Base-by-base conservation (phyloP, 73 alveolate genomes). In the Paraurostyla sp. region DNA sequence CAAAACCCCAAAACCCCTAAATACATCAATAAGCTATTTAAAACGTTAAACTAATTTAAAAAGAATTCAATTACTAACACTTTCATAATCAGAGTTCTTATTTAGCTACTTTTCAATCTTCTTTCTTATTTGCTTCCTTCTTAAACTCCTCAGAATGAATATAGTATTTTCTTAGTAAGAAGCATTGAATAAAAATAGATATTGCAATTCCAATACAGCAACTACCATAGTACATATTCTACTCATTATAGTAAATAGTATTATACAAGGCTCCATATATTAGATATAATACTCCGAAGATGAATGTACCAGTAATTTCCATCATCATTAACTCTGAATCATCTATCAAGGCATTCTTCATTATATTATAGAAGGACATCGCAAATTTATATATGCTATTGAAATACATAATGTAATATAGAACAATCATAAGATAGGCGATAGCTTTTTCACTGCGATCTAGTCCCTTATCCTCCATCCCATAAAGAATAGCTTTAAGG, bases 111-210 rank as follows among this genome's bases (percentile, higher is more conserved):
- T n/a, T n/a, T n/a, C n/a, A n/a, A n/a, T n/a, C n/a, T n/a, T n/a
- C n/a, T n/a, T n/a, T n/a, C n/a, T n/a, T n/a, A n/a, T n/a, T n/a
- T n/a, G n/a, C n/a, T n/a, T n/a, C n/a, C n/a, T n/a, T n/a, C n/a
- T n/a, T n/a, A n/a, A n/a, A n/a, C n/a, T n/a, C n/a, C n/a, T n/a
- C n/a, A n/a, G n/a, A n/a, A n/a, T n/a, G n/a, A n/a, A 40, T 65
- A 22, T 65, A 65, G 41, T 7, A 65, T 22, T 40, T 65, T 22
- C 36, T 65, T 1, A 65, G 58, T 22, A 65, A 22, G 36, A 35
- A 65, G 46, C 82, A 65, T 58, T 65, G 82, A 15, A 65, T 65
- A 38, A 65, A 65, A 3, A 65, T 65, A 9, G 82, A 65, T 1
- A 65, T 22, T 65, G 60, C 82, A 65, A 65, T 30, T 18, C 43